Base-by-base conservation (phyloP, 1,284 basidiomycete species). In the Puccinia novopanici region DNA sequence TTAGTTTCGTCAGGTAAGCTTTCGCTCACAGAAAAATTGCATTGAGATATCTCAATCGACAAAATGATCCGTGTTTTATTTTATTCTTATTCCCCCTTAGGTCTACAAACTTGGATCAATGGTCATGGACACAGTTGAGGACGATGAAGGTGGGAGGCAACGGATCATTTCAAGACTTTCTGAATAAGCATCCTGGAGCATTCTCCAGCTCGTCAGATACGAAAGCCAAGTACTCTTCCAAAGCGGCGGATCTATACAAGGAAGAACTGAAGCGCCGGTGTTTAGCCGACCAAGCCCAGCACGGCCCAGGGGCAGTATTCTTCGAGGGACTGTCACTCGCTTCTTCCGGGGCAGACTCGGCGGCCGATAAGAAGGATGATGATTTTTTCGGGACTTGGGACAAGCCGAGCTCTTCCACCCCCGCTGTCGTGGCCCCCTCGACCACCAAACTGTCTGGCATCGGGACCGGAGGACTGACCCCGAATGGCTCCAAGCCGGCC, bases 381-480 rank as follows among this genome's bases (percentile, higher is more conserved):
- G 95, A 98, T 86, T 99, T 98, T 86, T 98, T 98, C 87, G 91
- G 93, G 76, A 92, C 93, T 48, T 98, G 95, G 94, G 94, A 96
- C 83, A 95, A 95, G 85, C 91, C 93, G 1, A 86, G 84, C 0
- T 67, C 84, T 82, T 85, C 82, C 34, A 78, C 22, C 45, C 82
- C 80, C 78, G 70, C 54, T 45, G 71, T 67, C 71, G 82, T 22
- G 71, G 81, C 84, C 2, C 77, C 82, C 40, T 84, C 88, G 1
- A 85, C 90, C 8, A 86, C 89, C 27, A 89, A 89, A 12, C 87
- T 89, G 24, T 84, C 88, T 12, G 88, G 89, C 12, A 91, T 90
- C 10, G 89, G 91, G 5, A 87, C 89, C 24, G 86, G 89, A 2
- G 83, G 88, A 12, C 88, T 89, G 8, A 83, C 87, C 4, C 82